These are phyloP conservation scores for Gnomoniopsis smithogilvyi DNA, from an alignment of 2,329 filamentous ascomycete genomes.

Conservation along the genomic window DNA sequence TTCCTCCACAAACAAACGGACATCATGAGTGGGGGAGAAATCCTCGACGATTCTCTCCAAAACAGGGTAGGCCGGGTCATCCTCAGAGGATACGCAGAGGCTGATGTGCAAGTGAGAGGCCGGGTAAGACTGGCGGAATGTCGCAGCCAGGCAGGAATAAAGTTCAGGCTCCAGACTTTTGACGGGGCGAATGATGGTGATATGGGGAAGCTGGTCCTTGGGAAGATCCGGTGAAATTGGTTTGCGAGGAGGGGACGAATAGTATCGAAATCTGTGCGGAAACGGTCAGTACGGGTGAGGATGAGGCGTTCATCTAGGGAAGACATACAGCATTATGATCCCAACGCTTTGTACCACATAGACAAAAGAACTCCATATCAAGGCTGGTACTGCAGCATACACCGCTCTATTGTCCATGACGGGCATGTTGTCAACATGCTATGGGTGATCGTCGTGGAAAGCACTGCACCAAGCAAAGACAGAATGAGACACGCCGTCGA, in stretches of 20 bases:
- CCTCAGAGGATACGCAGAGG: slow-evolving; percentile 73
- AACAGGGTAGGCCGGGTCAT: slow-evolving; percentile 74
- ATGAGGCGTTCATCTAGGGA: slow-evolving; percentile 19
- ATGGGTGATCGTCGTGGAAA: background rate
- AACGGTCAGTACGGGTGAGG: slow-evolving; percentile 16
- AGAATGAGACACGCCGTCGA: background rate
- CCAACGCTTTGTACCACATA: slow-evolving; percentile 54
- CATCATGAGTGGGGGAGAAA: slow-evolving; percentile 65
- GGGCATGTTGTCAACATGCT: slow-evolving; percentile 19
- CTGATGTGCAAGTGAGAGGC: slow-evolving; percentile 70
- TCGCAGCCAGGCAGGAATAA: slow-evolving; percentile 88
- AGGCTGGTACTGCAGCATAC: slow-evolving; percentile 21
- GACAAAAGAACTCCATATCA: slow-evolving; percentile 49
- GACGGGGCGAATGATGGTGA: slow-evolving; percentile 89
- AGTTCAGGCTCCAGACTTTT: slow-evolving; percentile 88
- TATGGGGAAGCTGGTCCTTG: slow-evolving; percentile 63
- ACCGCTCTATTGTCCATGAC: slow-evolving; percentile 37
- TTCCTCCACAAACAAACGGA: slow-evolving; percentile 72
- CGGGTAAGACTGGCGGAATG: slow-evolving; percentile 81
- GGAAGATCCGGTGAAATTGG: slow-evolving; percentile 50
- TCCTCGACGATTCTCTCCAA: slow-evolving; percentile 70
- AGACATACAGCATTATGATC: slow-evolving; percentile 49
- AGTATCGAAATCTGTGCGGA: slow-evolving; percentile 46
- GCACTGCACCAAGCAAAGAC: slow-evolving; percentile 25
- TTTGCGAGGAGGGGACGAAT: slow-evolving; percentile 45